phyloP scores from a whole-genome alignment of 148 eudicot species.

The Oxyria digyna region DNA sequence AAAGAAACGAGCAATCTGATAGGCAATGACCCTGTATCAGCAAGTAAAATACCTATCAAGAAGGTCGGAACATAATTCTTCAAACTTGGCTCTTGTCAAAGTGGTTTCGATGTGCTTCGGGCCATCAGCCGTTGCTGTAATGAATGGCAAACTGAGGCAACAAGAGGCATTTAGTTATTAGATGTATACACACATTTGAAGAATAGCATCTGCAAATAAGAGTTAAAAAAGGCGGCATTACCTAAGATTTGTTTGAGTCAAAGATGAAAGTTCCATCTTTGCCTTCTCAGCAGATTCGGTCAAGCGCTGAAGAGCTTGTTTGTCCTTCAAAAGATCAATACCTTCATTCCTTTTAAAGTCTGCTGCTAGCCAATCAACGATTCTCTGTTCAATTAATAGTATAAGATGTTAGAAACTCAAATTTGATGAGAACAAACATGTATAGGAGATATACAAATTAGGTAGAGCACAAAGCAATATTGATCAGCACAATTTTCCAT shows the following conservation, averaged over 20 bases:
- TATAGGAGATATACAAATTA: neutral
- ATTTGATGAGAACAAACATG: no score
- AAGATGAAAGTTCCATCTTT: constrained; percentile 57
- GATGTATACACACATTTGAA: no score
- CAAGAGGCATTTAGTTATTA: no score
- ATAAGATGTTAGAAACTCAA: no score
- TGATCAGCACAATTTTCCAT: neutral
- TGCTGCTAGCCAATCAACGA: constrained; percentile 61
- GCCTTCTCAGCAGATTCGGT: constrained; percentile 69
- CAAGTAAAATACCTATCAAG: constrained; percentile 38
- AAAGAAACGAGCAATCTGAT: no score
- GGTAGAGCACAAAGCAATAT: neutral
- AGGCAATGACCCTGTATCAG: no score
- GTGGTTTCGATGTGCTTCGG: constrained; percentile 64
- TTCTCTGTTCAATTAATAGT: constrained; percentile 33
- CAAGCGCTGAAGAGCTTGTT: constrained; percentile 63
- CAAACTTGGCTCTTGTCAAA: constrained; percentile 56
- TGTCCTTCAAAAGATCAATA: constrained; percentile 55
- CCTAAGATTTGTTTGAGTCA: constrained; percentile 60
- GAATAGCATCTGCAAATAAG: no score
- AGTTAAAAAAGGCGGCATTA: no score
- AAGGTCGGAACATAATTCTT: constrained; percentile 58
- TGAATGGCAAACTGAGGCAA: constrained; percentile 42
- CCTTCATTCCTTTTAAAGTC: constrained; percentile 55
- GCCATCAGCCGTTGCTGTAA: constrained; percentile 64